Evolutionary conservation across 768 basidiomycete genomes (phyloP), one percentile per base, ranked within the genome.

Genomic region (Bullera alba): DNA sequence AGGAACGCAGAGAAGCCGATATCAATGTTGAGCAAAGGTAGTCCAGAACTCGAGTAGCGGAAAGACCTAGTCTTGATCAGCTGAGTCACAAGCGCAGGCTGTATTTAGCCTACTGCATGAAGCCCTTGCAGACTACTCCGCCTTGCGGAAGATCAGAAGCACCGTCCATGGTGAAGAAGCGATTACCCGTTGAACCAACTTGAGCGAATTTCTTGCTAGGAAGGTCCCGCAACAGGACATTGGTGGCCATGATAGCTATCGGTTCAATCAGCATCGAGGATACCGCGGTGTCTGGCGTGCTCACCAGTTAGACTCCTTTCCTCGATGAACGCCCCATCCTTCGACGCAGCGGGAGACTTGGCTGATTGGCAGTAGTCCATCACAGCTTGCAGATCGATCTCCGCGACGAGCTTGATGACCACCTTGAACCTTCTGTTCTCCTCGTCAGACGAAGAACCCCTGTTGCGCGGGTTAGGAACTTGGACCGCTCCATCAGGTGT

Each of bases 1-100:
- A 70, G 50, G 57, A 73, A 73, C 1, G 70, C 70, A 2, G 69
- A 69, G 54, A 63, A 72, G 4, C 63, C 70, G 6, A 69, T 57
- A 45, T 73, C 67, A 37, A 73, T 55, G 44, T 73, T 70, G 42
- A 73, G 58, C 29, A 66, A 42, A 10, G 72, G 70, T 4, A 53
- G 37, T 1, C 66, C 64, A 17, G 61, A 60, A 25, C 53, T 61
- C 6, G 67, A 67, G n/a, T 64, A 60, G n/a, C 72, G 58, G 59
- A 71, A 65, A 2, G 68, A 70, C 52, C 69, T 69, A 50, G 21
- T 30, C 10, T 34, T 3, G 26, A 30, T 35, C 15, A 42, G 46
- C 38, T 2, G 22, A 14, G 14, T 1, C 28, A 16, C 26, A 15
- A 26, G 42, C 29, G 27, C 28, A 21, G 10, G 23, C 39, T 12